Conservation (phyloP, 2,329 filamentous ascomycete genomes). For the Apiospora arundinis region DNA sequence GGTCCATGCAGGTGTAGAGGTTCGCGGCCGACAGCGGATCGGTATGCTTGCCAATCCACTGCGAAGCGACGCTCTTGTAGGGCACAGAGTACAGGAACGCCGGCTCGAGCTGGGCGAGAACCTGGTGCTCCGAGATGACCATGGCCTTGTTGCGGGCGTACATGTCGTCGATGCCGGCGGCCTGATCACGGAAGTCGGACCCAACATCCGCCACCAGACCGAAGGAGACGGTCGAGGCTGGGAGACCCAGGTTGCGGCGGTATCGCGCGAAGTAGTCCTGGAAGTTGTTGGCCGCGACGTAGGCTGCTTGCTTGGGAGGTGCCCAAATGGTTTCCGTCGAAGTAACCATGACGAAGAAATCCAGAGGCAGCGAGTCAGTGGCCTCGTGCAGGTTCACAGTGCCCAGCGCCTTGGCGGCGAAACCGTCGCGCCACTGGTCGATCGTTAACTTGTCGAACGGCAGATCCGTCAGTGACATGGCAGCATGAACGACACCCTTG, state of each 20-base stretch:
- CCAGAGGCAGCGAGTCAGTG: slow-evolving; percentile 27
- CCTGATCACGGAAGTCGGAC: neutral
- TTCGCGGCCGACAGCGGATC: slow-evolving; percentile 36
- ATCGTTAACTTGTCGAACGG: neutral
- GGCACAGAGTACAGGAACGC: slow-evolving; percentile 30
- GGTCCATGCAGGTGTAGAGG: slow-evolving; percentile 37
- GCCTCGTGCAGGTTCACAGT: slow-evolving; percentile 20
- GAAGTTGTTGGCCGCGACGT: slow-evolving; percentile 38
- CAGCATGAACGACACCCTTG: slow-evolving; percentile 21
- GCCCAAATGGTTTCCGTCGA: slow-evolving; percentile 28
- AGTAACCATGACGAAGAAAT: slow-evolving; percentile 37
- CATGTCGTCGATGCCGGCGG: slow-evolving; percentile 20
- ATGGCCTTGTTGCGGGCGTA: slow-evolving; percentile 32
- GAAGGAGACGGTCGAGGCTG: slow-evolving; percentile 33
- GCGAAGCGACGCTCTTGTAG: slow-evolving; percentile 19
- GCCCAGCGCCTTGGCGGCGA: slow-evolving; percentile 14
- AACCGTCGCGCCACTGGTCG: neutral
- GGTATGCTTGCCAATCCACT: slow-evolving; percentile 25
- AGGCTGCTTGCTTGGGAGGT: slow-evolving; percentile 32
- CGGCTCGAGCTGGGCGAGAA: slow-evolving; percentile 33
- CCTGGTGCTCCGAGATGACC: slow-evolving; percentile 30
- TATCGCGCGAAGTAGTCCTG: slow-evolving; percentile 37
- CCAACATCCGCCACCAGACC: slow-evolving; percentile 33
- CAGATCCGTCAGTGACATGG: slow-evolving; percentile 11
- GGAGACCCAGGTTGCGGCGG: slow-evolving; percentile 32